A percentile compares a stretch with the other conserved stretches of the same genome.
These are phyloP conservation scores for Candida patagonica DNA, from an alignment of 805 yeast genomes.

Conservation along the genomic window DNA sequence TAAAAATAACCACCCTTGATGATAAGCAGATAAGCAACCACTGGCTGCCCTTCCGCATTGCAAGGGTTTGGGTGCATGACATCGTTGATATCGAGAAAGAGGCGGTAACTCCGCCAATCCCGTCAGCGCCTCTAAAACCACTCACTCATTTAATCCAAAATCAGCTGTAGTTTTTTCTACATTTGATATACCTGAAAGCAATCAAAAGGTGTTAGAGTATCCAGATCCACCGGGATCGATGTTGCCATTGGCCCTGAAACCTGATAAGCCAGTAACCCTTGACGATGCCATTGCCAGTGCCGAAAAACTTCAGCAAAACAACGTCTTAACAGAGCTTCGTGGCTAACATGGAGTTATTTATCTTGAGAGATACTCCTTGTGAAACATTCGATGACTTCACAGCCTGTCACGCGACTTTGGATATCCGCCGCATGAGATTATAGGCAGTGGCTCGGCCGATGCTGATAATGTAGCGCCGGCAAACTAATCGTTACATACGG, in stretches of 20 bases:
- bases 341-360: conserved; percentile 8
- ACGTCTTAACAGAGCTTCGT: conserved; percentile 3
- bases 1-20: not conserved
- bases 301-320: conserved; percentile 5
- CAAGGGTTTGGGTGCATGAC: too few relatives aligned
- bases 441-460: conserved; percentile 8
- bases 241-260: conserved; percentile 7
- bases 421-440: conserved; percentile 11
- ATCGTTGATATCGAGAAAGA: too few relatives aligned
- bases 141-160: not conserved
- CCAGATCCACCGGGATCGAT: conserved; percentile 7
- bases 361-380: conserved; percentile 8
- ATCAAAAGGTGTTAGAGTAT: conserved; percentile 5
- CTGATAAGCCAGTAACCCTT: not conserved
- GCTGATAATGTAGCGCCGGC: conserved; percentile 12
- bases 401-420: conserved; percentile 9
- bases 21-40: not conserved
- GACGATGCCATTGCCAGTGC: not conserved
- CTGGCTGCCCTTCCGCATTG: not conserved
- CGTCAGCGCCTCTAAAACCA: not conserved
- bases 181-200: conserved; percentile 10
- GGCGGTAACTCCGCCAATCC: not conserved
- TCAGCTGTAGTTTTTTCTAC: conserved; percentile 16
- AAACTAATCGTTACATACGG: conserved; percentile 5
- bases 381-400: conserved; percentile 8